Evolutionary conservation across 2,329 filamentous ascomycete species (phyloP).

Genomic region (Proliferodiscus dingleyae): DNA sequence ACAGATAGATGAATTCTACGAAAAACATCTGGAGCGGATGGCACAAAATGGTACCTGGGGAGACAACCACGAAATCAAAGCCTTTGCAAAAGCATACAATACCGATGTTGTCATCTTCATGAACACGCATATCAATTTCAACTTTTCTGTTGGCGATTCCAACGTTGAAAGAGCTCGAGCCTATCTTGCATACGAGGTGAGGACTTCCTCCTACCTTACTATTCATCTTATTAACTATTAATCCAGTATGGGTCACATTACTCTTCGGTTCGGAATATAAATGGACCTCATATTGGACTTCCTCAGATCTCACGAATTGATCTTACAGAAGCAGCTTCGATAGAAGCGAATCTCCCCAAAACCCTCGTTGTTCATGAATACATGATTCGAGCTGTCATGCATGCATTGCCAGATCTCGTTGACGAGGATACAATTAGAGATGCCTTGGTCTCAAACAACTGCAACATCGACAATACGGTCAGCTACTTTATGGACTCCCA

Average conservation of each 20-base stretch:
- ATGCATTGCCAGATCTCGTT: constrained; percentile 45
- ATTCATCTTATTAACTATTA: constrained; percentile 11
- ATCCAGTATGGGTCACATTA: constrained; percentile 58
- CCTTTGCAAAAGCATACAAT: constrained; percentile 57
- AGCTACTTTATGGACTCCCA: constrained; percentile 43
- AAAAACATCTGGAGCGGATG: constrained; percentile 54
- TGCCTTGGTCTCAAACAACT: constrained; percentile 53
- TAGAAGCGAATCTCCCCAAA: constrained; percentile 33
- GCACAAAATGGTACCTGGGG: constrained; percentile 57
- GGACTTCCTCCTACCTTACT: constrained; percentile 24
- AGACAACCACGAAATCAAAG: constrained; percentile 63
- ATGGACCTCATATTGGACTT: constrained; percentile 53
- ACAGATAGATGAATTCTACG: constrained; percentile 48
- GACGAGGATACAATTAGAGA: constrained; percentile 47
- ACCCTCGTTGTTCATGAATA: constrained; percentile 44
- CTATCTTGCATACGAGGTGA: constrained; percentile 61
- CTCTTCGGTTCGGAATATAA: constrained; percentile 57
- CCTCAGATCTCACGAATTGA: constrained; percentile 38
- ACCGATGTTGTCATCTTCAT: constrained; percentile 58
- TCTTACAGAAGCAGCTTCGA: constrained; percentile 32
- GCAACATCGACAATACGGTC: constrained; percentile 49
- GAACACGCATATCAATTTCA: constrained; percentile 45
- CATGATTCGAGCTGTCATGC: constrained; percentile 50
- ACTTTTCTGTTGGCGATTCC: constrained; percentile 40
- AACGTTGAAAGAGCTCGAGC: constrained; percentile 33